phyloP scores from a whole-genome alignment of 495 filamentous ascomycete species.

The Tetracladium marchalianum region DNA sequence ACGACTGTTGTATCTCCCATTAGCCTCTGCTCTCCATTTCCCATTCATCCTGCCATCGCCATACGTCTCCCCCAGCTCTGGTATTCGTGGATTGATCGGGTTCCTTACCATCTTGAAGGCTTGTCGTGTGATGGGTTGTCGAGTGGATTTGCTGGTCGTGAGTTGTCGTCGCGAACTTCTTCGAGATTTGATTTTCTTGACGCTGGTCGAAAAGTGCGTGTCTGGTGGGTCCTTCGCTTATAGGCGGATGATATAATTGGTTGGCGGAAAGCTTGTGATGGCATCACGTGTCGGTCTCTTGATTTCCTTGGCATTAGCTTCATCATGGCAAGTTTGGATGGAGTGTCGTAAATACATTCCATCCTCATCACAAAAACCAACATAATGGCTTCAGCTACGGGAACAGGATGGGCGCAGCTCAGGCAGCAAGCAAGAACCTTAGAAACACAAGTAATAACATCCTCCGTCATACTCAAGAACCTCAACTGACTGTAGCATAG shows the following conservation, averaged over 20 bases:
- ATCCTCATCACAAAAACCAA: neutral
- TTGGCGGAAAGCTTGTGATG: no score
- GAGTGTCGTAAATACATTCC: no score
- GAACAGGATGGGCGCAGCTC: conserved; percentile 89
- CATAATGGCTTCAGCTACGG: conserved; percentile 62
- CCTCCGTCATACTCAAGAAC: neutral
- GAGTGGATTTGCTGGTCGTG: conserved; percentile 18
- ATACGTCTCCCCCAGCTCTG: neutral
- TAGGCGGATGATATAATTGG: neutral
- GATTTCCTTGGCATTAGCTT: no score
- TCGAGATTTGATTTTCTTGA: conserved; percentile 15
- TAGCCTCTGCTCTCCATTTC: conserved; percentile 11
- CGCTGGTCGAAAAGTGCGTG: conserved; percentile 22
- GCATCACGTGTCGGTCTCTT: no score
- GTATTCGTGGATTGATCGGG: neutral
- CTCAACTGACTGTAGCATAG: conserved; percentile 34
- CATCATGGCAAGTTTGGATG: no score
- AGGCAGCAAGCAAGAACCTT: conserved; percentile 85
- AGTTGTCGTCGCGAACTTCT: conserved; percentile 20
- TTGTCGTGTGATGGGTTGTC: conserved; percentile 24
- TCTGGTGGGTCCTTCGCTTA: conserved; percentile 17
- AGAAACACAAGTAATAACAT: conserved; percentile 75
- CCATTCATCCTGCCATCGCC: no score
- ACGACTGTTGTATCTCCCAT: conserved; percentile 47
- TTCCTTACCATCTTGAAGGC: conserved; percentile 39